phyloP scores from a whole-genome alignment of 2,329 filamentous ascomycete genomes.

The Pestalotiopsis sp. region DNA sequence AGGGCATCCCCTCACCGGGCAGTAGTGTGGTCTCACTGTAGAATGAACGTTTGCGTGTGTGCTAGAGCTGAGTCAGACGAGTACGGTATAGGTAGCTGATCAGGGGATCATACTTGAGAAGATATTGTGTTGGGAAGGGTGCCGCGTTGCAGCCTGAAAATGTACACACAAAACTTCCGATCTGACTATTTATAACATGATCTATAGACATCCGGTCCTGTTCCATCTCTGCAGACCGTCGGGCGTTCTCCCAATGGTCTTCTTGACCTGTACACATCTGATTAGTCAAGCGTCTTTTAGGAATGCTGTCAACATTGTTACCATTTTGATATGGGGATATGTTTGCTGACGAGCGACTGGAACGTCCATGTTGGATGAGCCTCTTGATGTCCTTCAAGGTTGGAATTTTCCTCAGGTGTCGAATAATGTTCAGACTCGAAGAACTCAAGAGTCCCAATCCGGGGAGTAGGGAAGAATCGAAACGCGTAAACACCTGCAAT shows the following conservation, averaged over 20 bases:
- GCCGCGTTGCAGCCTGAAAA: slow-evolving; percentile 66
- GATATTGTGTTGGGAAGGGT: slow-evolving; percentile 76
- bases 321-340: background rate
- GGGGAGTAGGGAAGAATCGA: background rate
- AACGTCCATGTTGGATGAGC: background rate
- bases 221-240: background rate
- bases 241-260: background rate
- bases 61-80: slow-evolving; percentile 10
- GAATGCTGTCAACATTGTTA: background rate
- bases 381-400: background rate
- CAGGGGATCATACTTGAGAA: slow-evolving; percentile 56
- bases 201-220: slow-evolving; percentile 40
- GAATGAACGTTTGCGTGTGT: slow-evolving; percentile 77
- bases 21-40: slow-evolving; percentile 66
- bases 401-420: background rate
- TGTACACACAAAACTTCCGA: slow-evolving; percentile 60
- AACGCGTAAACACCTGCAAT: background rate
- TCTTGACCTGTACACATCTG: background rate
- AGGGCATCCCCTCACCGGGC: slow-evolving; percentile 63
- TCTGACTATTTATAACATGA: slow-evolving; percentile 54
- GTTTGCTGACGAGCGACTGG: background rate
- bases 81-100: background rate
- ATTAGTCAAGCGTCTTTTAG: background rate
- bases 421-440: background rate
- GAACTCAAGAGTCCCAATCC: background rate